Evolutionary conservation across 2,329 filamentous ascomycete species (phyloP).

Genomic region (Talaromyces sp.): DNA sequence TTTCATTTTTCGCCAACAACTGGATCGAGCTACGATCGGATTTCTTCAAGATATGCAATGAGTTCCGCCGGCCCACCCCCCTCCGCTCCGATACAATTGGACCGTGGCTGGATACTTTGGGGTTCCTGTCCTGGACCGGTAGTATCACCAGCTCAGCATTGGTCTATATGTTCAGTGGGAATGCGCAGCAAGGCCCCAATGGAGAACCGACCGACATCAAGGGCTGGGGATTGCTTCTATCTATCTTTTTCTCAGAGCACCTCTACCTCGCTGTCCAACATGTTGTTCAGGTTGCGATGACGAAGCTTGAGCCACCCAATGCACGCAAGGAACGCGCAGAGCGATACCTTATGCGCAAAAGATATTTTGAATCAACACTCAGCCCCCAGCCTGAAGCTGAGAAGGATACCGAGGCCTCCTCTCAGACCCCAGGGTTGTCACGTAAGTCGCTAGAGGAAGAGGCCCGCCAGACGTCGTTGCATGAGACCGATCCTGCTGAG

Average conservation of each 20-base stretch:
- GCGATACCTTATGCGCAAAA: slow-evolving; percentile 77
- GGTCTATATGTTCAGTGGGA: slow-evolving; percentile 79
- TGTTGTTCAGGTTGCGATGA: slow-evolving; percentile 71
- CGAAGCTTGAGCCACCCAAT: slow-evolving; percentile 81
- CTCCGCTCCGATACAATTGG: slow-evolving; percentile 92
- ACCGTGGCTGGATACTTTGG: slow-evolving; percentile 86
- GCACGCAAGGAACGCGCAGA: slow-evolving; percentile 83
- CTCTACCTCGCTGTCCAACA: slow-evolving; percentile 79
- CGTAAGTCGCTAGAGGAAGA: slow-evolving; percentile 47
- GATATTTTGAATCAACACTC: slow-evolving; percentile 62
- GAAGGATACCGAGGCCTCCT: slow-evolving; percentile 15
- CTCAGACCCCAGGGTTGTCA: slow-evolving; percentile 33
- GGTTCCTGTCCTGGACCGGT: slow-evolving; percentile 90
- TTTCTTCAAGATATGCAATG: slow-evolving; percentile 90
- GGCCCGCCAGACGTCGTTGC: slow-evolving; percentile 38
- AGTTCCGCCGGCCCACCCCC: slow-evolving; percentile 85
- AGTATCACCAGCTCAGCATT: slow-evolving; percentile 85
- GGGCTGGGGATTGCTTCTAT: slow-evolving; percentile 77
- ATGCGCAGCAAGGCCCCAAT: slow-evolving; percentile 56
- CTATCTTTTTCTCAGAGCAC: slow-evolving; percentile 85
- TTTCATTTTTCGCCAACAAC: slow-evolving; percentile 92
- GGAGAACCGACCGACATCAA: slow-evolving; percentile 63
- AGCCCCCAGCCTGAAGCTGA: slow-evolving; percentile 26
- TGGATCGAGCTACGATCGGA: slow-evolving; percentile 95
- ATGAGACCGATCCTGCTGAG: slow-evolving; percentile 35